Evolutionary conservation across 306 rosid species (phyloP).

Genomic region (Lablab purpureus): DNA sequence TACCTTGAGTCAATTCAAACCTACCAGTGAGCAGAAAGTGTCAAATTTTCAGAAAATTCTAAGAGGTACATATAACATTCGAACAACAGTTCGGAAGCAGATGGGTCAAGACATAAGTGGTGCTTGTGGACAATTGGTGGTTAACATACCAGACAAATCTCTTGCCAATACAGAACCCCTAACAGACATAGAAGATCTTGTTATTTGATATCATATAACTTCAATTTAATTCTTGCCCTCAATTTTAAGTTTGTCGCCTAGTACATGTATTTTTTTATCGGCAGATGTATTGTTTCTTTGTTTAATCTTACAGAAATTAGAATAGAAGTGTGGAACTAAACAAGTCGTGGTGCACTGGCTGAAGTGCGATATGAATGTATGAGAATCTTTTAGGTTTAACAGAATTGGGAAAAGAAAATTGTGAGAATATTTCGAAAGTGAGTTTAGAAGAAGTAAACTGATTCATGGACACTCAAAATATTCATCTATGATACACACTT

Average conservation of each 20-base stretch:
- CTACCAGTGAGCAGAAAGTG: slow-evolving; percentile 76
- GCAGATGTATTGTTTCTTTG: too few relatives aligned
- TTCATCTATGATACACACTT: too few relatives aligned
- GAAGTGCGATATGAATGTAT: slow-evolving; percentile 1
- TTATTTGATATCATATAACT: slow-evolving; percentile 47
- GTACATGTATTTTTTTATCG: slow-evolving; percentile 10
- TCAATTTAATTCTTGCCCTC: slow-evolving; percentile 11
- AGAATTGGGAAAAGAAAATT: neutral
- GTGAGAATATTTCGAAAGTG: neutral
- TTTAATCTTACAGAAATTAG: slow-evolving; percentile 38
- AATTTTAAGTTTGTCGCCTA: slow-evolving; percentile 3
- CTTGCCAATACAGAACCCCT: slow-evolving; percentile 53
- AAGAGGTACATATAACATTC: slow-evolving; percentile 77
- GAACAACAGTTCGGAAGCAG: slow-evolving; percentile 87
- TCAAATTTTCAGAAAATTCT: slow-evolving; percentile 78
- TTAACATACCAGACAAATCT: slow-evolving; percentile 63
- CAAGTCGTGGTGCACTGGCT: slow-evolving; percentile 15
- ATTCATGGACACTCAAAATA: too few relatives aligned
- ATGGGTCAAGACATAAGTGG: slow-evolving; percentile 99
- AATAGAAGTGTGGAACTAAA: slow-evolving; percentile 13
- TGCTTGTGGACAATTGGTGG: slow-evolving; percentile 98
- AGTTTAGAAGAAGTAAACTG: neutral
- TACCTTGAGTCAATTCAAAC: slow-evolving; percentile 72
- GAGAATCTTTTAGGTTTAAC: neutral
- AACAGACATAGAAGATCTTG: slow-evolving; percentile 94